Percentiles rank a stretch among this genome's conserved stretches.
phyloP scores from a whole-genome alignment of 768 basidiomycete genomes.

The Russula vinacea region DNA sequence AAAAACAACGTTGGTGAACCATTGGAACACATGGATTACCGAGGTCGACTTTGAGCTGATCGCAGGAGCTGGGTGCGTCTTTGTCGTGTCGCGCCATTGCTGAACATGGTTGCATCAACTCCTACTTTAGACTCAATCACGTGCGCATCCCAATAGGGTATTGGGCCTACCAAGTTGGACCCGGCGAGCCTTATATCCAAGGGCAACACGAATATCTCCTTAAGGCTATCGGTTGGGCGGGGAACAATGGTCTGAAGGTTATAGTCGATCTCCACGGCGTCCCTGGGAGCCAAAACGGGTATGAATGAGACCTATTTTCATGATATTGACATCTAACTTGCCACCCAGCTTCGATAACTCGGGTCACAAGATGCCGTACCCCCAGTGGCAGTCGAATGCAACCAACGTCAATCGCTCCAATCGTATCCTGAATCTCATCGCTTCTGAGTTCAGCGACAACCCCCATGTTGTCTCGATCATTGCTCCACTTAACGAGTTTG shows the following conservation, averaged over 20 bases:
- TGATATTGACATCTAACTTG: neutral
- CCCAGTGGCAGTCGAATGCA: conserved; percentile 66
- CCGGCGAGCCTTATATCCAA: conserved; percentile 75
- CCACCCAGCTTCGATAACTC: conserved; percentile 74
- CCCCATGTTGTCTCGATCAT: conserved; percentile 59
- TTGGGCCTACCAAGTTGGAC: conserved; percentile 81
- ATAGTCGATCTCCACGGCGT: conserved; percentile 71
- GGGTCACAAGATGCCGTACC: conserved; percentile 59
- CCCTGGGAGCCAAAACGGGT: conserved; percentile 86
- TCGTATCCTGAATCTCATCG: conserved; percentile 59
- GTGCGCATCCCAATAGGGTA: conserved; percentile 85
- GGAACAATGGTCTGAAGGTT: conserved; percentile 66
- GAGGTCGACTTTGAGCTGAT: conserved; percentile 75
- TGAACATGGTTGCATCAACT: no score
- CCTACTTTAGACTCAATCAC: conserved; percentile 61
- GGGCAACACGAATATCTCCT: conserved; percentile 70
- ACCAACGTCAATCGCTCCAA: conserved; percentile 67
- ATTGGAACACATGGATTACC: conserved; percentile 85
- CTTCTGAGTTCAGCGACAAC: conserved; percentile 54
- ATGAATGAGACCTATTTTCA: conserved; percentile 35
- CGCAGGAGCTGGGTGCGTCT: conserved; percentile 61
- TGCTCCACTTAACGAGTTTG: conserved; percentile 76
- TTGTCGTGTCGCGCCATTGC: no score
- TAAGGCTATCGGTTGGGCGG: conserved; percentile 71
- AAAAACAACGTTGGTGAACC: conserved; percentile 47